Conservation (phyloP, 768 basidiomycete genomes). For the Austroboletus festivus region DNA sequence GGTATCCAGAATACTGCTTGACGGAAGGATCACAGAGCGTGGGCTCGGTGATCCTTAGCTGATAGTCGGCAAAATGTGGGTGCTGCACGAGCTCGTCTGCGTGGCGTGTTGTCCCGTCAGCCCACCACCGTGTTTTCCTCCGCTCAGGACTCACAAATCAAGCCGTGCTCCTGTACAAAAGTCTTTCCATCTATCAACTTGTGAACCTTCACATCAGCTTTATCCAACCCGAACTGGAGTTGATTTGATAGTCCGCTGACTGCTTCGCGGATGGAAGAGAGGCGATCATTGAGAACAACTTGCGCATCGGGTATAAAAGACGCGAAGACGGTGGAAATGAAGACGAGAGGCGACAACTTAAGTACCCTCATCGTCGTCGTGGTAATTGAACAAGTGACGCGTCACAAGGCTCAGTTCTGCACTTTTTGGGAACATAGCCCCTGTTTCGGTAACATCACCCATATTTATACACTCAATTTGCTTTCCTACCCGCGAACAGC, state of each 20-base stretch:
- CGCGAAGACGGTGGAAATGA: conserved; percentile 35
- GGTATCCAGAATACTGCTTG: conserved; percentile 73
- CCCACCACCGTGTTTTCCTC: neutral
- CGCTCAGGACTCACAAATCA: conserved; percentile 60
- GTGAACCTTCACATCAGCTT: conserved; percentile 49
- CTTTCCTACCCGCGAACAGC: conserved; percentile 27
- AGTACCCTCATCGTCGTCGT: conserved; percentile 39
- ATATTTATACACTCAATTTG: neutral
- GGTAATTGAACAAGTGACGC: neutral
- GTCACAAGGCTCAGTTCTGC: neutral
- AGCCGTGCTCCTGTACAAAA: conserved; percentile 66
- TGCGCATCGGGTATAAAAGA: conserved; percentile 43
- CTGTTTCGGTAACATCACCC: neutral
- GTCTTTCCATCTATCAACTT: conserved; percentile 64
- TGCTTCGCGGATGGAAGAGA: conserved; percentile 18
- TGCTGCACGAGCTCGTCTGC: conserved; percentile 63
- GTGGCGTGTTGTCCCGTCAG: conserved; percentile 1
- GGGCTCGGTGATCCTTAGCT: conserved; percentile 63
- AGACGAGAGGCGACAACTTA: conserved; percentile 34
- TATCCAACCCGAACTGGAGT: conserved; percentile 39
- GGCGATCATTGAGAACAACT: conserved; percentile 37
- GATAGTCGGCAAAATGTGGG: conserved; percentile 47
- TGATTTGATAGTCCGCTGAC: conserved; percentile 39
- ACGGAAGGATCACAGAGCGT: conserved; percentile 77
- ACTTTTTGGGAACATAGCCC: neutral